A percentile compares a stretch with the other conserved stretches of the same genome.
phyloP scores from a whole-genome alignment of 2,329 filamentous ascomycete genomes.

The Xylariaceae sp. region DNA sequence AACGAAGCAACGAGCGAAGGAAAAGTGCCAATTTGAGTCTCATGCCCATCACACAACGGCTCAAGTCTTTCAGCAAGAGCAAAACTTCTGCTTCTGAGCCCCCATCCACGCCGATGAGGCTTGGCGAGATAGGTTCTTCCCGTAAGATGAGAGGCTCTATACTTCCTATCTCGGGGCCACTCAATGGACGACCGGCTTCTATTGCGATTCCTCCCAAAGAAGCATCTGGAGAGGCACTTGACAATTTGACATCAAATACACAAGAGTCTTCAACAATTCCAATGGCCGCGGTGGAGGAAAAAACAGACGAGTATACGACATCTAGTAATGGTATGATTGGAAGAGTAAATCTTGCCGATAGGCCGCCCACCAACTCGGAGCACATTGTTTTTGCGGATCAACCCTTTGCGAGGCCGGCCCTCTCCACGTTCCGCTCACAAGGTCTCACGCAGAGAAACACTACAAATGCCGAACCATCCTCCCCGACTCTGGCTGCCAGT shows the following conservation, averaged over 20 bases:
- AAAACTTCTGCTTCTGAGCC: slow-evolving; percentile 6
- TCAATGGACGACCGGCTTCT: slow-evolving; percentile 18
- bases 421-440: slow-evolving; percentile 17
- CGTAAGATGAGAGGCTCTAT: background rate
- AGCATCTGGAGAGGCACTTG: background rate
- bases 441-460: slow-evolving; percentile 17
- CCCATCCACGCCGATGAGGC: slow-evolving; percentile 5
- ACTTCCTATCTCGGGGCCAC: slow-evolving; percentile 23
- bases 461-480: slow-evolving; percentile 10
- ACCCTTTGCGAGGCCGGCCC: slow-evolving; percentile 12
- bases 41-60: slow-evolving; percentile 26
- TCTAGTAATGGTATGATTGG: background rate
- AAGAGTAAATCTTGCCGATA: background rate
- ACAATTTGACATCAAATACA: background rate
- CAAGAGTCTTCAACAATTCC: background rate
- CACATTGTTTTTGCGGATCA: slow-evolving; percentile 26
- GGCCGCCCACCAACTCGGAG: slow-evolving; percentile 10
- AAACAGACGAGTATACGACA: background rate
- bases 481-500: slow-evolving; percentile 9
- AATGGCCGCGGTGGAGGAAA: background rate
- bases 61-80: slow-evolving; percentile 21
- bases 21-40: slow-evolving; percentile 26
- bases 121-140: background rate
- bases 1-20: slow-evolving; percentile 28
- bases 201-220: slow-evolving; percentile 16